Conservation (phyloP, 805 yeast species). For the Starmerella stigmatis region DNA sequence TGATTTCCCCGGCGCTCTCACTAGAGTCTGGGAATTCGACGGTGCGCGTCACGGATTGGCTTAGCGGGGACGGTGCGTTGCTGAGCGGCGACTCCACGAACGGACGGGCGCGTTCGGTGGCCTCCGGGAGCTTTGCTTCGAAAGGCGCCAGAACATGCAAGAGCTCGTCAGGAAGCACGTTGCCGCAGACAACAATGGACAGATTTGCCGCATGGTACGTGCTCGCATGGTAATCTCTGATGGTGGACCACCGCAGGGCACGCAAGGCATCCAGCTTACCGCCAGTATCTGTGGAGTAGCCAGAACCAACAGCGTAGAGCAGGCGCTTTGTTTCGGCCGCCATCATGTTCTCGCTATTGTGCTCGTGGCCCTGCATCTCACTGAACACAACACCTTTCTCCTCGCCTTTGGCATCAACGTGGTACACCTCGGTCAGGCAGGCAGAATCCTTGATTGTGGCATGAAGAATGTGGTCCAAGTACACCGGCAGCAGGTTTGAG, state of each 20-base stretch:
- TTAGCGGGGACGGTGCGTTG: conserved; percentile 35
- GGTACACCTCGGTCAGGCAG: conserved; percentile 88
- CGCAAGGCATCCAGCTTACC: conserved; percentile 74
- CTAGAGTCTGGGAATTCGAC: conserved; percentile 83
- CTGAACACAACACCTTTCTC: conserved; percentile 96
- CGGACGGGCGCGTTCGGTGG: conserved; percentile 44
- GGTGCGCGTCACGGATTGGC: conserved; percentile 36
- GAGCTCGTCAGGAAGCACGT: conserved; percentile 66
- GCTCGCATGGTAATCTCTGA: conserved; percentile 59
- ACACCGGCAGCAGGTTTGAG: conserved; percentile 69
- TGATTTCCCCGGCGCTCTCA: conserved; percentile 68
- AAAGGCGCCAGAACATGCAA: conserved; percentile 48
- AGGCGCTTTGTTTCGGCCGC: conserved; percentile 25
- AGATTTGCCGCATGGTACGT: conserved; percentile 76
- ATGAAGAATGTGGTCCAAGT: conserved; percentile 71
- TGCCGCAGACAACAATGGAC: conserved; percentile 75
- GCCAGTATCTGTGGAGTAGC: conserved; percentile 90
- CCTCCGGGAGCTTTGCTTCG: conserved; percentile 37
- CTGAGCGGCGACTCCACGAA: conserved; percentile 50
- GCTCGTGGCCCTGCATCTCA: conserved; percentile 92
- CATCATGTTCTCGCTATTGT: conserved; percentile 57
- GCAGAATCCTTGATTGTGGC: conserved; percentile 87
- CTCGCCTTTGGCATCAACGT: conserved; percentile 77
- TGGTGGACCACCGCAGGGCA: conserved; percentile 57
- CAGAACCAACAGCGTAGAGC: conserved; percentile 45